Evolutionary conservation across 2,329 filamentous ascomycete species (phyloP).

Genomic region (Colletotrichum spinosum): DNA sequence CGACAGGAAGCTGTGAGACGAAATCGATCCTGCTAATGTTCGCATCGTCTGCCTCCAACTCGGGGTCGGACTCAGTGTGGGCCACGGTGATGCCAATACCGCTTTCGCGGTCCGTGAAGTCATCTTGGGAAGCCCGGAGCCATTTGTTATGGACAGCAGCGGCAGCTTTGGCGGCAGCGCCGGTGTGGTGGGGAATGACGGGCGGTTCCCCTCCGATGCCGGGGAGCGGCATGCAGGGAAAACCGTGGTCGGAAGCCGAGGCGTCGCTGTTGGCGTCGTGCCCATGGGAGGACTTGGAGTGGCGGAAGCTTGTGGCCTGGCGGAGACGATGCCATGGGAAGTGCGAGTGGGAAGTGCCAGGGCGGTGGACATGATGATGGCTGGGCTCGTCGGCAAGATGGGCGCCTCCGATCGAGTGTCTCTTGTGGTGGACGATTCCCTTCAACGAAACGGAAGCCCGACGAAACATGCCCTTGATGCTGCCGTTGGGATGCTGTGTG

Average conservation of each 20-base stretch:
- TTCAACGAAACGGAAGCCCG: constrained; percentile 67
- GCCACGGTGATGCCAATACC: constrained; percentile 72
- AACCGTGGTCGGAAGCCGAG: constrained; percentile 41
- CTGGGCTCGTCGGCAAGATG: constrained; percentile 42
- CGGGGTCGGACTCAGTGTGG: constrained; percentile 52
- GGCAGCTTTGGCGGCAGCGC: constrained; percentile 71
- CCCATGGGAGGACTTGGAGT: constrained; percentile 59
- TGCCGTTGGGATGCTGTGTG: constrained; percentile 44
- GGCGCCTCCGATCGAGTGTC: constrained; percentile 54
- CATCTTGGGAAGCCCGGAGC: constrained; percentile 56
- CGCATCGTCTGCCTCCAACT: constrained; percentile 49
- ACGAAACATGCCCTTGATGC: constrained; percentile 64
- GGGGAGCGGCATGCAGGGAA: constrained; percentile 54
- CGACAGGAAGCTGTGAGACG: constrained; percentile 64
- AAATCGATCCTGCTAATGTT: constrained; percentile 69
- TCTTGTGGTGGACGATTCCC: constrained; percentile 59
- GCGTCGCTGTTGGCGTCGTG: constrained; percentile 49
- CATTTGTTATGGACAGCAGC: constrained; percentile 62
- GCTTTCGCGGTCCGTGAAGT: constrained; percentile 69
- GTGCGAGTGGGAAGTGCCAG: constrained; percentile 60
- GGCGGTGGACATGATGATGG: constrained; percentile 37
- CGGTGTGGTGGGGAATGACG: constrained; percentile 69
- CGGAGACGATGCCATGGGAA: constrained; percentile 64
- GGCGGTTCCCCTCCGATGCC: constrained; percentile 66
- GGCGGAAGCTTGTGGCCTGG: constrained; percentile 63